Base-by-base conservation (phyloP, 441 rosid genomes). In the Erysimum cheiri region DNA sequence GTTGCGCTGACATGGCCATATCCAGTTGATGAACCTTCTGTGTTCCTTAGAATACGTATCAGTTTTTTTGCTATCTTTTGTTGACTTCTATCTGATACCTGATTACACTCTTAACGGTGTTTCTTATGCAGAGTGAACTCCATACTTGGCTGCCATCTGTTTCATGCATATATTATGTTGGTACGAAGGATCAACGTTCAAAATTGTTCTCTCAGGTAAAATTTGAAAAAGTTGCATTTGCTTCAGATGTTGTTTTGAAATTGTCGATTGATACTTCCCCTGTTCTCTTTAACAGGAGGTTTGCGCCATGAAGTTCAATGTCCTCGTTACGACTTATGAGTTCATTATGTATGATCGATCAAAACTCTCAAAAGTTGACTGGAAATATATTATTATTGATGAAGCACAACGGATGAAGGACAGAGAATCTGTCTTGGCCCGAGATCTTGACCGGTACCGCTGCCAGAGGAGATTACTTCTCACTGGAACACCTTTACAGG, bases 401-500 rank as follows among this genome's bases (percentile, higher is more conserved):
- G 99, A 96, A 80, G 99, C 99, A 61, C 99, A 96, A 73, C 85
- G 99, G 76, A 96, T 96, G 98, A 96, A 96, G 79, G 99, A 96
- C 77, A 86, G 99, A 68, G 98, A 96, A 72, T 96, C 99, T 33
- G 99, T 96, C 86, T 84, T 96, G 84, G 99, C 99, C 53, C 97
- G 99, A 67, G 99, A 96, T 89, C 99, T 96, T 84, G 99, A 96
- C 77, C 85, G 98, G 62, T 96, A 96, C 72, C 97, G 96, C 44
- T 96, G 99, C 78, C 98, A 93, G 80, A 86, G 99, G 86, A 97
- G 99, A 72, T 87, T 96, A 36, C 98, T 96, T 83, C 98, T 96
- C 69, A 96, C 99, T 8, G 99, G 99, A 81, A 96, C 99, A 53
- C 99, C 99, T 48, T 85, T 96, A 66, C 99, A 96, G 99, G 99